phyloP scores from a whole-genome alignment of 140 eudicot genomes.

The Stevia rebaudiana region DNA sequence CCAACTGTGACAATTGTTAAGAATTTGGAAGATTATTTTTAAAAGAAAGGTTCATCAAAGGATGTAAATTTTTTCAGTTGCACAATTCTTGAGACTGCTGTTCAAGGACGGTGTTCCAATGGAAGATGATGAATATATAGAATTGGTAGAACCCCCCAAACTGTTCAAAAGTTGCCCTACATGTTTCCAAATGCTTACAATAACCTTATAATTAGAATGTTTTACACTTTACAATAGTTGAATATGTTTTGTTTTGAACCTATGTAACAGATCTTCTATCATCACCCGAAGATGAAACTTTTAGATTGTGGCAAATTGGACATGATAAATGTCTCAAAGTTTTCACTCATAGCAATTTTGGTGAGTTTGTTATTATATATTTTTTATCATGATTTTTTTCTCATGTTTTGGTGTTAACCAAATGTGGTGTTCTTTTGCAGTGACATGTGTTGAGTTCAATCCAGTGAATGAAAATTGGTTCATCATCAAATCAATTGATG shows the following conservation, averaged over 20 bases:
- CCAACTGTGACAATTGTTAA: constrained; percentile 83
- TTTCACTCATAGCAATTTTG: too few species aligned
- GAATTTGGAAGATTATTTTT: constrained; percentile 57
- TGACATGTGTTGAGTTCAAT: constrained; percentile 82
- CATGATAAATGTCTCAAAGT: too few species aligned
- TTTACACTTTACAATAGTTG: too few species aligned
- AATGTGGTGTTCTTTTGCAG: constrained; percentile 37
- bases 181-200: not conserved
- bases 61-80: constrained; percentile 83
- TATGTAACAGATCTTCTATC: too few species aligned
- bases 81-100: constrained; percentile 90
- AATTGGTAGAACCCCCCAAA: constrained; percentile 19
- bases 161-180: not conserved
- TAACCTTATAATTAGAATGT: not conserved
- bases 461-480: constrained; percentile 29
- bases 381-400: too few species aligned
- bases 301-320: too few species aligned
- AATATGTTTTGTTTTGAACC: too few species aligned
- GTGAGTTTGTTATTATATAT: too few species aligned
- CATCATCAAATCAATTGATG: constrained; percentile 34
- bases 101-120: constrained; percentile 69
- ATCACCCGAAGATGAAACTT: too few species aligned
- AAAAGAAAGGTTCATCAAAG: constrained; percentile 62
- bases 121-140: constrained; percentile 82
- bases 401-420: not conserved